Evolutionary conservation across 2,329 filamentous ascomycete genomes (phyloP).

Genomic region (Calonectria honghensis): DNA sequence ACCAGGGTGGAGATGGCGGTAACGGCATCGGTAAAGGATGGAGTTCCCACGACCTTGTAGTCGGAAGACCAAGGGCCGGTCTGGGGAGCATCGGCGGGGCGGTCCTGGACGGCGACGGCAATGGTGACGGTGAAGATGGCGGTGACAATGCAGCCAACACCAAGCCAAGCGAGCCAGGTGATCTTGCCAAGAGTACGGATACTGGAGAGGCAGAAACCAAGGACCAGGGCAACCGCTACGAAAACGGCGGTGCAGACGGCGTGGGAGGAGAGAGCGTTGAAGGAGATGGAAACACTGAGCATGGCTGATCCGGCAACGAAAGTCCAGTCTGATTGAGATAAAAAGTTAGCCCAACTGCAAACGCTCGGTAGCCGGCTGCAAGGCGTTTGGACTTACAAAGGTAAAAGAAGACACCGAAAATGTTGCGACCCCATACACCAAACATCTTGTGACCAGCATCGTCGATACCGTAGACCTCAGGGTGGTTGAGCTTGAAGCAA

Average conservation of each 20-base stretch:
- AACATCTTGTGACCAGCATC: slow-evolving; percentile 26
- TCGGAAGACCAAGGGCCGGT: slow-evolving; percentile 4
- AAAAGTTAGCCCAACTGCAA: background rate
- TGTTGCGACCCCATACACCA: slow-evolving; percentile 5
- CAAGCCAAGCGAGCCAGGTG: slow-evolving; percentile 8
- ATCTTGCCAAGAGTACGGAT: slow-evolving; percentile 12
- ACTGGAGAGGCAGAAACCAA: slow-evolving; percentile 12
- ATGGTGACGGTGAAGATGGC: slow-evolving; percentile 27
- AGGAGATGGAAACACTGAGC: slow-evolving; percentile 21
- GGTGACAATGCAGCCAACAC: slow-evolving; percentile 18
- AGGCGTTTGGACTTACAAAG: background rate
- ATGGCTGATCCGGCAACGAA: slow-evolving; percentile 24
- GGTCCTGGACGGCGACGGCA: slow-evolving; percentile 30
- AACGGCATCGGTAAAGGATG: slow-evolving; percentile 19
- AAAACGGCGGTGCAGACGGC: slow-evolving; percentile 14
- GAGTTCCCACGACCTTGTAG: slow-evolving; percentile 1
- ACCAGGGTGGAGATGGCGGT: slow-evolving; percentile 23
- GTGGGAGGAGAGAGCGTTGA: slow-evolving; percentile 15
- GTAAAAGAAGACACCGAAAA: slow-evolving; percentile 20
- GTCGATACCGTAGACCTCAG: slow-evolving; percentile 24
- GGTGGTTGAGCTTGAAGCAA: slow-evolving; percentile 27
- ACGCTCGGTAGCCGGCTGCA: too few species aligned
- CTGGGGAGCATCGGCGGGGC: slow-evolving; percentile 15
- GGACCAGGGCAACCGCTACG: background rate
- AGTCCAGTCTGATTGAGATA: slow-evolving; percentile 3